Conservation (phyloP, 495 filamentous ascomycete genomes). For the Cetradonia linearis region DNA sequence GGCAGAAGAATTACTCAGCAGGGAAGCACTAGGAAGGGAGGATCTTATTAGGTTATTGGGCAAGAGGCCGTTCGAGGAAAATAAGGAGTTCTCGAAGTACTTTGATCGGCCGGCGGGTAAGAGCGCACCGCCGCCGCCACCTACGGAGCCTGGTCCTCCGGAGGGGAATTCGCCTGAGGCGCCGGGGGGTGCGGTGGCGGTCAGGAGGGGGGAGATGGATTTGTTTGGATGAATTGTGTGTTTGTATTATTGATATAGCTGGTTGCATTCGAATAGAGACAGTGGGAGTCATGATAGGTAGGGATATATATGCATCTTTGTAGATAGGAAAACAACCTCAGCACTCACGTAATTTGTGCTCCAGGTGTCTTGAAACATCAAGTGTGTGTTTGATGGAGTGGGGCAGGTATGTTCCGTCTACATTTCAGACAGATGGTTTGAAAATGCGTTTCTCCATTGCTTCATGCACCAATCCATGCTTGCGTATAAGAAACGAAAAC, state of each 20-base stretch:
- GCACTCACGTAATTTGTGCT: neutral
- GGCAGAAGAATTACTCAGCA: constrained; percentile 82
- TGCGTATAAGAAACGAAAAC: neutral
- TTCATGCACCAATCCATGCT: neutral
- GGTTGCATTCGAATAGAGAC: neutral
- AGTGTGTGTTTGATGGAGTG: neutral
- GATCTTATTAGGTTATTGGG: constrained; percentile 86
- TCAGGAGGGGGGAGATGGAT: constrained; percentile 1
- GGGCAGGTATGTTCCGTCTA: neutral
- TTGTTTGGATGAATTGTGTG: neutral
- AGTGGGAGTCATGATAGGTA: neutral
- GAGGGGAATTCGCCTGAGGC: constrained; percentile 12
- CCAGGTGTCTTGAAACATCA: too few relatives aligned
- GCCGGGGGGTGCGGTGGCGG: constrained; percentile 13
- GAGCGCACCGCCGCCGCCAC: constrained; percentile 50
- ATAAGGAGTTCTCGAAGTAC: constrained; percentile 85
- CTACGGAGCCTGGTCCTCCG: constrained; percentile 25
- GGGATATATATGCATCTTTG: neutral
- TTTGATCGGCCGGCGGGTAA: constrained; percentile 50
- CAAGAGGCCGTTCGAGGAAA: constrained; percentile 68
- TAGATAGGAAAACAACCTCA: neutral
- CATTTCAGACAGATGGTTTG: neutral
- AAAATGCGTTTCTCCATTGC: neutral
- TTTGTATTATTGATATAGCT: neutral
- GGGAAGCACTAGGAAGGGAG: constrained; percentile 83